phyloP scores from a whole-genome alignment of 768 basidiomycete species.

The Rhizopogon salebrosus region DNA sequence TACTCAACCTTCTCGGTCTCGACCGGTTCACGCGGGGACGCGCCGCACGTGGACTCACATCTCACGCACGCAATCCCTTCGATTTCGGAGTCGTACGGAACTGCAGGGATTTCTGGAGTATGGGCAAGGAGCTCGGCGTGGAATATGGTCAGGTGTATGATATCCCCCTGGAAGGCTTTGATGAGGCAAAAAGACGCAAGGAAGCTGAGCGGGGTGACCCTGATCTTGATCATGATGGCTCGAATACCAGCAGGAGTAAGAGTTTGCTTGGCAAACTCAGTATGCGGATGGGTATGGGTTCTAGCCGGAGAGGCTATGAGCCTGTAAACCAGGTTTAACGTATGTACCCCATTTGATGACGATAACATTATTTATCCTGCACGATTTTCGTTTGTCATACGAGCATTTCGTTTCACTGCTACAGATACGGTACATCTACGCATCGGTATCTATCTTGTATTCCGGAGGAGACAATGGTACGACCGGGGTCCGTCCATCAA shows the following conservation, averaged over 20 bases:
- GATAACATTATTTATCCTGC: not conserved
- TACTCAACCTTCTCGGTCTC: constrained; percentile 88
- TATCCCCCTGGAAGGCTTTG: constrained; percentile 81
- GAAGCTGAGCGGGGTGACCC: constrained; percentile 40
- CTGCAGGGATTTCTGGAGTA: constrained; percentile 93
- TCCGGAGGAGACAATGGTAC: too few species aligned
- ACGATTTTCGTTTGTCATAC: not conserved
- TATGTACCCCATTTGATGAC: not conserved
- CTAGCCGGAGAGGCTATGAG: constrained; percentile 30
- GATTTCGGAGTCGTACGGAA: constrained; percentile 75
- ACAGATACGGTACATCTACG: not conserved
- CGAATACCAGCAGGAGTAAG: constrained; percentile 34
- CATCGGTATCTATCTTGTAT: too few species aligned
- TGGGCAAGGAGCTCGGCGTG: constrained; percentile 79
- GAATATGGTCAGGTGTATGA: constrained; percentile 89
- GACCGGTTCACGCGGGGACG: constrained; percentile 92
- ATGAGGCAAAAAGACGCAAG: constrained; percentile 60
- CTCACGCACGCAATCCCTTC: constrained; percentile 85
- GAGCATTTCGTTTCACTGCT: not conserved
- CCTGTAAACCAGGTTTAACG: constrained; percentile 26
- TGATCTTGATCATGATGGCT: constrained; percentile 41
- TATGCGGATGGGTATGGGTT: constrained; percentile 30
- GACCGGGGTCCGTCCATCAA: too few species aligned
- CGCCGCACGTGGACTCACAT: constrained; percentile 74
- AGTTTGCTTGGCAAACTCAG: constrained; percentile 30